Conservation (phyloP, 768 basidiomycete species). For the Macrolepiota fuliginosa region DNA sequence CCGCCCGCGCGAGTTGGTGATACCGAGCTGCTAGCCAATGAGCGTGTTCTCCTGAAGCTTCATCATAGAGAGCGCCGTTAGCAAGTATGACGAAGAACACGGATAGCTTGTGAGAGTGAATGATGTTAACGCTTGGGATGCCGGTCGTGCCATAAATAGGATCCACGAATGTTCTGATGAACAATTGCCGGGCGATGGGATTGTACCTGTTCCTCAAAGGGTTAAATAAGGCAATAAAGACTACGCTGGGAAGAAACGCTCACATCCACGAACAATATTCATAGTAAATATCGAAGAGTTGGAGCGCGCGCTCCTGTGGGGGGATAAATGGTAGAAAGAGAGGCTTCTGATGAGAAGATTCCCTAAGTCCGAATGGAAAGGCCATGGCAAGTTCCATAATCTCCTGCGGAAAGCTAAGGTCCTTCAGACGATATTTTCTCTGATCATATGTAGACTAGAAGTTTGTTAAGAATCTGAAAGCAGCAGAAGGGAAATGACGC, state of each 20-base stretch:
- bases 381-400: conserved; percentile 43
- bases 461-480: background rate
- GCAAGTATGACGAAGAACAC: conserved; percentile 53
- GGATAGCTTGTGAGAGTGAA: conserved; percentile 48
- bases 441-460: conserved; percentile 8
- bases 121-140: conserved; percentile 26
- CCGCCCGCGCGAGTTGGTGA: conserved; percentile 46
- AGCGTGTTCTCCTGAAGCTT: conserved; percentile 26
- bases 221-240: background rate
- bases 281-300: conserved; percentile 42
- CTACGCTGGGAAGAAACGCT: conserved; percentile 16
- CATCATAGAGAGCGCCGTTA: conserved; percentile 44
- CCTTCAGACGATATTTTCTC: conserved; percentile 7
- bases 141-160: conserved; percentile 39
- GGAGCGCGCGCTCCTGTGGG: conserved; percentile 32
- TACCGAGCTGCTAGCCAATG: conserved; percentile 32
- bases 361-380: conserved; percentile 47
- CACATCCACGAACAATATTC: conserved; percentile 46
- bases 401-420: conserved; percentile 38
- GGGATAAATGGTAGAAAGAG: conserved; percentile 42
- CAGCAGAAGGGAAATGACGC: conserved; percentile 7
- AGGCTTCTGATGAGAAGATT: conserved; percentile 32
- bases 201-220: conserved; percentile 35
- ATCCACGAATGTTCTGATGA: conserved; percentile 35
- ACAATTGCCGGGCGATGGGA: conserved; percentile 41